Evolutionary conservation across 2,329 filamentous ascomycete genomes (phyloP).

Genomic region (Microsporum canis): DNA sequence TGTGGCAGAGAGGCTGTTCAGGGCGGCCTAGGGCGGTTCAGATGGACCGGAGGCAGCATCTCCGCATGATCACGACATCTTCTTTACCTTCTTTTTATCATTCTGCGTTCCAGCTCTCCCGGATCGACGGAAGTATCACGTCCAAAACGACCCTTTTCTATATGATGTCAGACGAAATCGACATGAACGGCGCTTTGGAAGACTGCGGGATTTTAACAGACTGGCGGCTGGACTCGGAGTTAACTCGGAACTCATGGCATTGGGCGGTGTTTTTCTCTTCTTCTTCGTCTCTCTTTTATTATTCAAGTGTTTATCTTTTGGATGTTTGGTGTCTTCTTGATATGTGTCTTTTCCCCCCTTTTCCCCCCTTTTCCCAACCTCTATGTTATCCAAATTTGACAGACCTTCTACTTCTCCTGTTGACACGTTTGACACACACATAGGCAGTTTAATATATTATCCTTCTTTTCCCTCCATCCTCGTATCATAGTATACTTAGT

Average conservation of each 20-base stretch:
- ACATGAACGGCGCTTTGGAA: neutral
- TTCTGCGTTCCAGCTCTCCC: neutral
- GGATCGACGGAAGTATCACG: neutral
- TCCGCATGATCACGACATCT: conserved; percentile 19
- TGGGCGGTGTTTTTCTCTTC: neutral
- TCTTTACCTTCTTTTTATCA: neutral
- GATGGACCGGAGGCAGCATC: conserved; percentile 33
- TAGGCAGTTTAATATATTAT: neutral
- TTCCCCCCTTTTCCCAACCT: neutral
- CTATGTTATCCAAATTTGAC: neutral
- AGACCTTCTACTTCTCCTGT: neutral
- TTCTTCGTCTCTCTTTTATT: neutral
- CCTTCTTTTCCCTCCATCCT: neutral
- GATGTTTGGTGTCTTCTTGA: neutral
- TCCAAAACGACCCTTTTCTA: neutral
- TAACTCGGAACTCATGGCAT: neutral
- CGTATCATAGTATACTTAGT: neutral
- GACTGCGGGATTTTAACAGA: conserved; percentile 1
- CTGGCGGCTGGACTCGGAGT: neutral
- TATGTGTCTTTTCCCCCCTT: neutral
- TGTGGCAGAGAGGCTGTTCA: conserved; percentile 39
- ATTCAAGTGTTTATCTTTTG: neutral
- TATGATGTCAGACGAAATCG: neutral
- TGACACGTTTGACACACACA: neutral
- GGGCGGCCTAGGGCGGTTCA: conserved; percentile 33